Evolutionary conservation across 1,284 basidiomycete genomes (phyloP).

Genomic region (Thecaphora thlaspeos): DNA sequence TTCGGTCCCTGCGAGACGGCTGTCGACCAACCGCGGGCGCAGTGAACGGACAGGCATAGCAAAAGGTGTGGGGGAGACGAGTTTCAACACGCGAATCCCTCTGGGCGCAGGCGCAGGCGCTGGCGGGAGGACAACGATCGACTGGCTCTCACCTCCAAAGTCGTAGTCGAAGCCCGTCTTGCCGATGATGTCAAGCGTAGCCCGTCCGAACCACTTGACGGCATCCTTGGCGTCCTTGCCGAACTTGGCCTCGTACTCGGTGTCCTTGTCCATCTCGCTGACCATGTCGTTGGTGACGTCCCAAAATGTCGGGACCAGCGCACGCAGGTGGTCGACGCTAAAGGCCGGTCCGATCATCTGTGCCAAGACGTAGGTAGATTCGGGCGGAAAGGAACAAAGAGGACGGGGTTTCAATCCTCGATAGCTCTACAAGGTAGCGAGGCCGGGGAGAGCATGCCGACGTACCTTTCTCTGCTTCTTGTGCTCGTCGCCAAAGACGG

Average conservation of each 20-base stretch:
- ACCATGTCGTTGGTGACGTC: constrained; percentile 38
- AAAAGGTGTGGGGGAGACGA: too few species aligned
- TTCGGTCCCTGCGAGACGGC: constrained; percentile 36
- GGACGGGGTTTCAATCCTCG: too few species aligned
- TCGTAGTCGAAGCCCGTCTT: constrained; percentile 49
- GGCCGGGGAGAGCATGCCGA: background rate
- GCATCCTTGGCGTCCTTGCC: constrained; percentile 22
- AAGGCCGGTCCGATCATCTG: constrained; percentile 45
- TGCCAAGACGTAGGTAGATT: too few species aligned
- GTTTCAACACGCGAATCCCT: too few species aligned
- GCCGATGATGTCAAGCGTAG: constrained; percentile 54
- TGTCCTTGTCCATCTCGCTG: constrained; percentile 17
- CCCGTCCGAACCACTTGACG: constrained; percentile 38
- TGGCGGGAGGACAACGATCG: too few species aligned
- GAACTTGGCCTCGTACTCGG: background rate
- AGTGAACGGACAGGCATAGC: too few species aligned
- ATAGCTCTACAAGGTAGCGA: too few species aligned
- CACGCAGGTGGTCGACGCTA: constrained; percentile 32
- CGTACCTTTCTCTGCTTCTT: constrained; percentile 1
- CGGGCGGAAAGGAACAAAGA: too few species aligned
- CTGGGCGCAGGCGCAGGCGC: too few species aligned
- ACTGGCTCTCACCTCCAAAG: constrained; percentile 39
- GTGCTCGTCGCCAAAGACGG: constrained; percentile 27
- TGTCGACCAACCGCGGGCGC: too few species aligned
- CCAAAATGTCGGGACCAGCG: constrained; percentile 24